Conservation (phyloP, 2,329 filamentous ascomycete genomes). For the Raffaelea arxii region DNA sequence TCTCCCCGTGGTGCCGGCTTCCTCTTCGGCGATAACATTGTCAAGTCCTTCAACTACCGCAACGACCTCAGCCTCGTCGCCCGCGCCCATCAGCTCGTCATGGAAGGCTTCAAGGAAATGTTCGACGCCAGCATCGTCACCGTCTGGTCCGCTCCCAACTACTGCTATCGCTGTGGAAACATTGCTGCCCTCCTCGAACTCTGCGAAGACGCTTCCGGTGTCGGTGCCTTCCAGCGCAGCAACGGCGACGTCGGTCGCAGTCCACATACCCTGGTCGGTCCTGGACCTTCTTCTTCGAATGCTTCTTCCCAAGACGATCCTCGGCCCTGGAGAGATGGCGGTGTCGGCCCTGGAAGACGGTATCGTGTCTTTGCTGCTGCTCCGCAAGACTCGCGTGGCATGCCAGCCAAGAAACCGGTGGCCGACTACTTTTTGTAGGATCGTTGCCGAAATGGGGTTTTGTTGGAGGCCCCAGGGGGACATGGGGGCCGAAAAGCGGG, state of each 20-base stretch:
- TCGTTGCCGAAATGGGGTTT: neutral
- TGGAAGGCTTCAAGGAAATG: conserved; percentile 99
- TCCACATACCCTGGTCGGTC: conserved; percentile 24
- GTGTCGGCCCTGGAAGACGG: conserved; percentile 75
- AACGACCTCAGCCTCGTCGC: conserved; percentile 91
- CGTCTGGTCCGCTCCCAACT: conserved; percentile 97
- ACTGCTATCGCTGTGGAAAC: conserved; percentile 93
- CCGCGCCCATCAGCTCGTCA: conserved; percentile 91
- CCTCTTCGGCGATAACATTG: conserved; percentile 89
- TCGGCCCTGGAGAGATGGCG: conserved; percentile 32
- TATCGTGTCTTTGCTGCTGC: conserved; percentile 96
- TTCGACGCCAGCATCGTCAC: conserved; percentile 94
- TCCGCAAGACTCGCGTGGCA: conserved; percentile 88
- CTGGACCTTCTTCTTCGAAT: no score
- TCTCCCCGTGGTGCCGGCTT: conserved; percentile 92
- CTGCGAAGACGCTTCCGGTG: conserved; percentile 73
- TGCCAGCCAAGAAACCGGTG: conserved; percentile 98
- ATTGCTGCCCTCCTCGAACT: conserved; percentile 92
- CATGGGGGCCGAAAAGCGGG: no score
- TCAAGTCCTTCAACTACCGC: conserved; percentile 88
- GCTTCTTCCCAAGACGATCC: conserved; percentile 41
- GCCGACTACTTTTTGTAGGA: conserved; percentile 86
- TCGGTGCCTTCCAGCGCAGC: conserved; percentile 58
- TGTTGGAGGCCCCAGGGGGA: neutral
- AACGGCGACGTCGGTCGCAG: conserved; percentile 55